Base-by-base conservation (phyloP, 768 basidiomycete genomes). In the Pisolithus marmoratus region DNA sequence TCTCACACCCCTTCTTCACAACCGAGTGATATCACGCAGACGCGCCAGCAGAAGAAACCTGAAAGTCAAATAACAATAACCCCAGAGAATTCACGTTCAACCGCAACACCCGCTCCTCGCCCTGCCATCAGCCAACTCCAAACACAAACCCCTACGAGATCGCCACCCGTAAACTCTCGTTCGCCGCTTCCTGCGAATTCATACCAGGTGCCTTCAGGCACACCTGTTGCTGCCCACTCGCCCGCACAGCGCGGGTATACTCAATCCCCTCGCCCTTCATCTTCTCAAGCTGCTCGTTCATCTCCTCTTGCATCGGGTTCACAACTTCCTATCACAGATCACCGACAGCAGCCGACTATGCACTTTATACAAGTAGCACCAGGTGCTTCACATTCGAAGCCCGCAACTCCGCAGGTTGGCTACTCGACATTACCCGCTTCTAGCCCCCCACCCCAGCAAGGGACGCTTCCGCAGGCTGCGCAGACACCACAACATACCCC, bases 221-320 rank as follows among this genome's bases (percentile, higher is more conserved):
- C 60, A 20, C 60, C 65, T 4, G 62, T 58, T n/a, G 27, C 62
- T 38, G 43, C 57, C 6, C 40, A 54, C 44, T 70, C 67, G 20
- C 67, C 67, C 42, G 66, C 66, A 26, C 67, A 62, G 40, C 64
- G 68, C 36, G 63, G 64, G 17, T 68, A 70, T 56, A 68, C 67
- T 38, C 67, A 68, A 46, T 70, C 67, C 23, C 67, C 67, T 36
- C 68, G 67, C 23, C 66, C 66, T 26, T 61, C 64, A 15, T 68
- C 66, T 37, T 67, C 67, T 6, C 66, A 68, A 55, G 45, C 66
- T 15, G 57, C 53, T 19, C 66, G 58, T 51, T 70, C 66, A 24
- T 68, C 67, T 14, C 67, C 67, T 46, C 66, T 60, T 2, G 58
- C 55, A 5, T 22, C 59, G 1, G 66, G 68, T 47, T 64, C 61